Evolutionary conservation across 495 filamentous ascomycete genomes (phyloP).

Genomic region (Aspergillus heteromorphus): DNA sequence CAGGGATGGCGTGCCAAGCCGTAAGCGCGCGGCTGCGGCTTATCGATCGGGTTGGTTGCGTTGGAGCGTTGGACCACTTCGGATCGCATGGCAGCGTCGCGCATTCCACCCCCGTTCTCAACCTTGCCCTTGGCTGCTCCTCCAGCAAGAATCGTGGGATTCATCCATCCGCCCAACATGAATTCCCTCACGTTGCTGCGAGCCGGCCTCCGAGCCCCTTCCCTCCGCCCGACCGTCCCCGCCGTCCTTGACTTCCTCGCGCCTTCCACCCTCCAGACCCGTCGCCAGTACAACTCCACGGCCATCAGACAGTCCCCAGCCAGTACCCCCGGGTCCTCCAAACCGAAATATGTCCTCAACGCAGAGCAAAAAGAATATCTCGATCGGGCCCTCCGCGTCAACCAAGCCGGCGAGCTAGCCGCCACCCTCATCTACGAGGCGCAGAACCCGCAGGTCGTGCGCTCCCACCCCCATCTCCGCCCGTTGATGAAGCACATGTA

Average conservation of each 20-base stretch:
- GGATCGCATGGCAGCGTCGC: conserved; percentile 3
- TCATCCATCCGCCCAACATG: background rate
- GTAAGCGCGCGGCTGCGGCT: conserved; percentile 20
- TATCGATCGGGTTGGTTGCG: conserved; percentile 1
- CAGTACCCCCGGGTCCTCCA: conserved; percentile 15
- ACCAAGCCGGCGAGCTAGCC: conserved; percentile 85
- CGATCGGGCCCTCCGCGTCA: conserved; percentile 78
- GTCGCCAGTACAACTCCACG: conserved; percentile 29
- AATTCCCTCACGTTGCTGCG: conserved; percentile 14
- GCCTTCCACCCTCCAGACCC: conserved; percentile 23
- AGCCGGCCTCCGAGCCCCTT: conserved; percentile 15
- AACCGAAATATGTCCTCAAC: conserved; percentile 58
- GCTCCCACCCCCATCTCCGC: conserved; percentile 76
- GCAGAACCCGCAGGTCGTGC: conserved; percentile 69
- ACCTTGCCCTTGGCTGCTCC: background rate
- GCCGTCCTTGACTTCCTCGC: conserved; percentile 39
- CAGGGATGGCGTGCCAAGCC: conserved; percentile 18
- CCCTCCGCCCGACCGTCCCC: conserved; percentile 17
- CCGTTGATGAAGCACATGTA: conserved; percentile 97
- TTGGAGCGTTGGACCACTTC: conserved; percentile 13
- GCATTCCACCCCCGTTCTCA: background rate
- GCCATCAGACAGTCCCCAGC: conserved; percentile 12
- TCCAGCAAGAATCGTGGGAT: background rate
- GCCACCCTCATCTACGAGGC: conserved; percentile 81
- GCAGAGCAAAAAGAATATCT: conserved; percentile 68